These are phyloP conservation scores for Trypanosoma caninum DNA, from an alignment of 208 protist species.

Conservation along the genomic window DNA sequence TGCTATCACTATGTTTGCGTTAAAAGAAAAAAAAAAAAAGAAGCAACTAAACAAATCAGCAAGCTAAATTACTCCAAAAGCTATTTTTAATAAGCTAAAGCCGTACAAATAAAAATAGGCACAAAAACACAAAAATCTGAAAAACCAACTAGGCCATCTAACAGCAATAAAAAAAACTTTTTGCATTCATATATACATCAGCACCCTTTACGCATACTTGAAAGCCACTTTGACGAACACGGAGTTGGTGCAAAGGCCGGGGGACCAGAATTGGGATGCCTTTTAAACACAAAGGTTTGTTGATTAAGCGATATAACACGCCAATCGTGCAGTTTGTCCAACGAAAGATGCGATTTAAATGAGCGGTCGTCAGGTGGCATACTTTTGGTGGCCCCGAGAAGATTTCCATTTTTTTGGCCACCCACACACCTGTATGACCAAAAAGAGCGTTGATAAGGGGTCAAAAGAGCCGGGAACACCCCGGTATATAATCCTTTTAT, in stretches of 20 bases:
- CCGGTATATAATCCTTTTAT: slow-evolving; percentile 23
- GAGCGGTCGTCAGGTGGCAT: not conserved
- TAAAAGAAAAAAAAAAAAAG: slow-evolving; percentile 2
- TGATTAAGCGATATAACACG: slow-evolving; percentile 1
- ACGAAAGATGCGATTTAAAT: not conserved
- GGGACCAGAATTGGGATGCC: slow-evolving; percentile 4
- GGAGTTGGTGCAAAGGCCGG: slow-evolving; percentile 21
- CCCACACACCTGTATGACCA: slow-evolving; percentile 17
- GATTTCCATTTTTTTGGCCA: not conserved
- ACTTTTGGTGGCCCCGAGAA: not conserved
- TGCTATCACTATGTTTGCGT: too few species aligned
- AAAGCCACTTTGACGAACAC: slow-evolving; percentile 8
- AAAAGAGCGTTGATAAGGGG: slow-evolving; percentile 25
- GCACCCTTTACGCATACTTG: not conserved
- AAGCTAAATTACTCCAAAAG: not conserved
- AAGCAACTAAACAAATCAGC: not conserved
- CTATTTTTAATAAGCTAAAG: too few species aligned
- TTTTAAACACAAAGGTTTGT: slow-evolving; percentile 1
- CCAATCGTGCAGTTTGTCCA: not conserved
- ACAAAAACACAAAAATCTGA: too few species aligned
- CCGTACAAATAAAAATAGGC: too few species aligned
- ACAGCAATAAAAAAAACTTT: too few species aligned
- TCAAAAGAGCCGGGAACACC: slow-evolving; percentile 32
- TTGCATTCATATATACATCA: slow-evolving; percentile 6
- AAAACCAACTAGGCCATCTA: too few species aligned